phyloP scores from a whole-genome alignment of 352 stramenopile genomes.

The Pythium myriotylum region DNA sequence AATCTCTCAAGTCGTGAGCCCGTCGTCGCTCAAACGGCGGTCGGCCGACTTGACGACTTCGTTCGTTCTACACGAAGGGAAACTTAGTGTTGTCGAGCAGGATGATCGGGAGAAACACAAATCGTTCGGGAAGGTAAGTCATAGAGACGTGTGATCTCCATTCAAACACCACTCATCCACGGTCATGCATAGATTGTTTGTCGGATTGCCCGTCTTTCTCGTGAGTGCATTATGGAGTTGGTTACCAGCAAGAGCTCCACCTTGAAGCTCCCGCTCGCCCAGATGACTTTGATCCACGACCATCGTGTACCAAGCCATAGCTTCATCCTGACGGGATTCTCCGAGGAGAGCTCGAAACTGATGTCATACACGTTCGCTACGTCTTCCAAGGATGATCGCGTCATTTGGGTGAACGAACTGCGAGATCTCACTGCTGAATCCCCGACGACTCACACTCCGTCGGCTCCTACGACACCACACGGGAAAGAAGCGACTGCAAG shows the following conservation, averaged over 20 bases:
- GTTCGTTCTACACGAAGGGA: constrained; percentile 47
- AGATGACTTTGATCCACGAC: constrained; percentile 24
- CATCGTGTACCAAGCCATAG: constrained; percentile 14
- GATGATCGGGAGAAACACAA: constrained; percentile 29
- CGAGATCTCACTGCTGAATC: constrained; percentile 14
- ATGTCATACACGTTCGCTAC: constrained; percentile 23
- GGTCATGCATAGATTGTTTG: constrained; percentile 11
- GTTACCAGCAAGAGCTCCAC: constrained; percentile 3
- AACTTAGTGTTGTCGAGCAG: constrained; percentile 55
- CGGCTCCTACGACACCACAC: constrained; percentile 1
- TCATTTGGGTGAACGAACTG: constrained; percentile 18
- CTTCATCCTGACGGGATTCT: constrained; percentile 10
- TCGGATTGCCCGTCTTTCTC: constrained; percentile 18
- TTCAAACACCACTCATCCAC: not conserved
- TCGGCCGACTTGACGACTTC: constrained; percentile 13
- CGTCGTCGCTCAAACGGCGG: constrained; percentile 25
- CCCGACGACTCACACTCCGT: constrained; percentile 3
- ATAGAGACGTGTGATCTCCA: not conserved
- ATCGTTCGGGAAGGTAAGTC: constrained; percentile 50
- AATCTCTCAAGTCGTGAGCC: constrained; percentile 22
- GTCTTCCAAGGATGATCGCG: constrained; percentile 16
- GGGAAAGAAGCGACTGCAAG: constrained; percentile 10
- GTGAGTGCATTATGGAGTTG: constrained; percentile 18
- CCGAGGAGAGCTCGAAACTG: not conserved
- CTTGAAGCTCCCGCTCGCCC: constrained; percentile 8